Percentiles rank a stretch among this genome's conserved stretches.
Conservation (phyloP, 371 early-diverging fungal genomes). For the Circinella umbellata region DNA sequence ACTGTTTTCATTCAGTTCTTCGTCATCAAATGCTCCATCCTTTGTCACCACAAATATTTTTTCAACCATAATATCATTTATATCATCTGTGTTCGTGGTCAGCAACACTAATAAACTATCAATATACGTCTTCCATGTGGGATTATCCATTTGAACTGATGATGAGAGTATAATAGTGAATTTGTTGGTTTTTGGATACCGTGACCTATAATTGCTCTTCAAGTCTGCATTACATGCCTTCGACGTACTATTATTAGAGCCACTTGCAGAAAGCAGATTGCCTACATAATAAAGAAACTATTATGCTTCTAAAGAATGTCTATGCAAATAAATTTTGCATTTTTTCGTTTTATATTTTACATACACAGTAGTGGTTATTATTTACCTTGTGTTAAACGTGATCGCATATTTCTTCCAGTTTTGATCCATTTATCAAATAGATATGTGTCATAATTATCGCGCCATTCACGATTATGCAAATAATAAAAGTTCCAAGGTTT, state of each 20-base stretch:
- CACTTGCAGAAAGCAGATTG: not conserved
- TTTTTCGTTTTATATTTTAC: no score
- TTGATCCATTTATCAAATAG: slow-evolving; percentile 33
- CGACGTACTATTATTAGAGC: not conserved
- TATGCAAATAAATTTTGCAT: no score
- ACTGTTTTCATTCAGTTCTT: no score
- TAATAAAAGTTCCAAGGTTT: slow-evolving; percentile 46
- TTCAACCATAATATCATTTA: not conserved
- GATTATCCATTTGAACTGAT: not conserved
- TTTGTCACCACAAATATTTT: not conserved
- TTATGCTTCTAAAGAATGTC: not conserved
- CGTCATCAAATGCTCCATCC: not conserved
- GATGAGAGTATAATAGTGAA: slow-evolving; percentile 24
- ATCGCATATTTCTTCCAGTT: slow-evolving; percentile 14
- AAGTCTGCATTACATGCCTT: slow-evolving; percentile 6
- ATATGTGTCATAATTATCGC: slow-evolving; percentile 39
- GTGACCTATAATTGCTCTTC: slow-evolving; percentile 15
- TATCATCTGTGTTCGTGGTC: not conserved
- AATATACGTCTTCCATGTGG: slow-evolving; percentile 1
- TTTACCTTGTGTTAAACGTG: slow-evolving; percentile 16
- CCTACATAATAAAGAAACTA: not conserved
- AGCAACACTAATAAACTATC: not conserved
- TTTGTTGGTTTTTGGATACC: slow-evolving; percentile 18
- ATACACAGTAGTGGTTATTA: no score
- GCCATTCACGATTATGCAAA: slow-evolving; percentile 36